These are phyloP conservation scores for Anacardium occidentale DNA, from an alignment of 345 rosid species.

Conservation along the genomic window DNA sequence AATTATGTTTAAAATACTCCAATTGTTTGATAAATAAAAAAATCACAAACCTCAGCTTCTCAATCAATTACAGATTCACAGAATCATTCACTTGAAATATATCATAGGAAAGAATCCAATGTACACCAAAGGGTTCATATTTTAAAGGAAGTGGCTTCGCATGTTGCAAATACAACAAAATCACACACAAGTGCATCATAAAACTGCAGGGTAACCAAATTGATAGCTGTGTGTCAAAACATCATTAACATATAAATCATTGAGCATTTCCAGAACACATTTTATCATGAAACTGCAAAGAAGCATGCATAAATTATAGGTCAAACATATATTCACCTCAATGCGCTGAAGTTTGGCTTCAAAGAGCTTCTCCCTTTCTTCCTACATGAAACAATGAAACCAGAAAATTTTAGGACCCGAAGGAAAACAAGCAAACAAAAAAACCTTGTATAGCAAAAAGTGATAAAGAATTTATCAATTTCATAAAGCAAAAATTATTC, in stretches of 20 bases:
- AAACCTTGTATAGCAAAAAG: conserved; percentile 17
- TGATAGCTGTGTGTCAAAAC: neutral
- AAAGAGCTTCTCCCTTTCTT: conserved; percentile 76
- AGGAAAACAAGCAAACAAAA: neutral
- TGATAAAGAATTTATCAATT: neutral
- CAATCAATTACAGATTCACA: neutral
- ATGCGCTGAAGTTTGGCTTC: conserved; percentile 92
- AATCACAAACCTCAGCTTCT: neutral
- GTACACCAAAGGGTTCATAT: neutral
- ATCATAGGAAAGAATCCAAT: neutral
- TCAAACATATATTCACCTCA: conserved; percentile 54
- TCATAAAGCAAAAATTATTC: conserved; percentile 22
- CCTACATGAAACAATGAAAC: conserved; percentile 41
- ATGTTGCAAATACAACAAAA: neutral
- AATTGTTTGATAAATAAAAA: conserved; percentile 1
- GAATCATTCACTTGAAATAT: neutral
- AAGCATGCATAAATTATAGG: neutral
- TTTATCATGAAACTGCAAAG: conserved; percentile 9
- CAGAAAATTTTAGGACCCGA: conserved; percentile 16
- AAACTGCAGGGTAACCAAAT: neutral
- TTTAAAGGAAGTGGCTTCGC: neutral
- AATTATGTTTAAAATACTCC: neutral
- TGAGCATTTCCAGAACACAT: neutral
- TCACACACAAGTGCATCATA: neutral
- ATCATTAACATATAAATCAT: neutral